Evolutionary conservation across 2,329 filamentous ascomycete genomes (phyloP), one percentile per base, ranked within the genome.

Genomic region (Bipolaris sorokiniana): DNA sequence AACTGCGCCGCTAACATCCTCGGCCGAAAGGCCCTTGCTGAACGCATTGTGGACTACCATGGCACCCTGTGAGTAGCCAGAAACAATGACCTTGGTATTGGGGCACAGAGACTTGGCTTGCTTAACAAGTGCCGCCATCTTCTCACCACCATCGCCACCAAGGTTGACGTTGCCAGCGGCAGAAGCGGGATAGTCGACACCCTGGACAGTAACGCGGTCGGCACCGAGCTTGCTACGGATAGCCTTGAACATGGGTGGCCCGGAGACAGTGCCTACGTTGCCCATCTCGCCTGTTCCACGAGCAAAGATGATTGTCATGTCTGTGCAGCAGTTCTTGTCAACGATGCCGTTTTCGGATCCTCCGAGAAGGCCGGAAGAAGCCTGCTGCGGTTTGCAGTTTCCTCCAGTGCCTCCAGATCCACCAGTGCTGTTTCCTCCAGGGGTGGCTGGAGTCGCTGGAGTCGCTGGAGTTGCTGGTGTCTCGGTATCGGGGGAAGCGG

Each of bases 241-340:
- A 3, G 67, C 62, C 48, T 67, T 67, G 49, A 74, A 64, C 67
- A 75, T 71, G 2, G 74, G 71, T 2, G 78, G 79, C 1, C 79
- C 79, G 28, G 78, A 67, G 7, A 79, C 67, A 0, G 65, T 66
- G 7, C 79, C 79, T 64, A 81, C 78, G 56, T 80, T 81, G 3
- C 79, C 79, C 3, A 63, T 26, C 59, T 81, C 79, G 10, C 64
- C 67, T 1, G 77, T 80, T 16, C 78, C 78, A 28, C 78, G 77
- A 15, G 78, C 78, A 51, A 78, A 80, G 50, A 80, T 76, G 49
- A 80, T 71, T 2, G 78, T 80, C 61, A 80, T 59, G 2, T 73
- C 72, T 46, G 78, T 72, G 68, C 79, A 81, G 65, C 70, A 76
- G 18, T 58, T 68, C 56, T 77, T 75, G 38, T 75, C 63, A 7